These are phyloP conservation scores for Podila clonocystis DNA, from an alignment of 192 early-diverging fungal species.

Conservation along the genomic window DNA sequence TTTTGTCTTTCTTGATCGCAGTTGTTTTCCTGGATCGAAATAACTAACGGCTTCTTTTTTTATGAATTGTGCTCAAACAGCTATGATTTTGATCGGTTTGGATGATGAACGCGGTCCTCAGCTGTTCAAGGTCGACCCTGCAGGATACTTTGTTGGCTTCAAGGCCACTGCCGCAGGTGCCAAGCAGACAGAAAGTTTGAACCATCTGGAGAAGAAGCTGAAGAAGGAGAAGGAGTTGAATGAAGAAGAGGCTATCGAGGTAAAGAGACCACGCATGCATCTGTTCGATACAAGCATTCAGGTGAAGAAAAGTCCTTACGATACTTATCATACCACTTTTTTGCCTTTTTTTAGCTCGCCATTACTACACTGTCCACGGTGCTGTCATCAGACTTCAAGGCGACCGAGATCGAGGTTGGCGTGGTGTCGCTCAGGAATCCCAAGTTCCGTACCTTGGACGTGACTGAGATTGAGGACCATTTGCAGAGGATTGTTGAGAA, in stretches of 20 bases:
- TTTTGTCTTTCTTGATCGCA: neutral
- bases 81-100: constrained; percentile 97
- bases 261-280: constrained; percentile 32
- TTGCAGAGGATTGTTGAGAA: constrained; percentile 88
- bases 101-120: constrained; percentile 98
- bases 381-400: constrained; percentile 95
- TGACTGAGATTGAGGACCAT: constrained; percentile 89
- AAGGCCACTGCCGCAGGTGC: constrained; percentile 95
- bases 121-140: constrained; percentile 98
- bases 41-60: no score
- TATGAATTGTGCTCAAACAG: constrained; percentile 14
- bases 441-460: constrained; percentile 80
- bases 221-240: constrained; percentile 87
- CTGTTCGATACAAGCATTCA: no score
- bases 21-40: no score
- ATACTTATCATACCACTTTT: neutral
- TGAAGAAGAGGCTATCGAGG: constrained; percentile 92
- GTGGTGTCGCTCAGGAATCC: constrained; percentile 81
- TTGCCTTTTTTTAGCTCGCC: constrained; percentile 71
- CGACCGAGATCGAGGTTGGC: constrained; percentile 95
- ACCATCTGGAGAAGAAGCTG: constrained; percentile 97
- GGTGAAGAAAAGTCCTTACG: neutral
- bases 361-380: constrained; percentile 94
- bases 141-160: constrained; percentile 98
- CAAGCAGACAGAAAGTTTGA: constrained; percentile 95